phyloP scores from a whole-genome alignment of 129 eudicot species.

The Chrysanthemum seticuspe region DNA sequence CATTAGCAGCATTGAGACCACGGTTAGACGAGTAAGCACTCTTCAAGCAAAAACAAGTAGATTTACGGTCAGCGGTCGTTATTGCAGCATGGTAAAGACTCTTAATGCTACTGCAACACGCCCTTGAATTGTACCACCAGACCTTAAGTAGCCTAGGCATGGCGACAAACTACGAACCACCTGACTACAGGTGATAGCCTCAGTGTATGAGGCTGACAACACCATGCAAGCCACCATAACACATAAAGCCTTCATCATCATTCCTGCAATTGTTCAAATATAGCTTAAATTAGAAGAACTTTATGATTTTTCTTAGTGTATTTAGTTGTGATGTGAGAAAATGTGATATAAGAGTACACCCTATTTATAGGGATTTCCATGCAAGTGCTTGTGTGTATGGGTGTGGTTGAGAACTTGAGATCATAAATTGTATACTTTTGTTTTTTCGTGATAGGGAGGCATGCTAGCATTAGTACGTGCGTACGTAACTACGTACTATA shows the following conservation, averaged over 20 bases:
- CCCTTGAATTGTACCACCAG: background rate
- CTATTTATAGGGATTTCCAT: no score
- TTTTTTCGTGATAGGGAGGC: no score
- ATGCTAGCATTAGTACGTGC: no score
- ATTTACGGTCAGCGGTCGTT: slow-evolving; percentile 21
- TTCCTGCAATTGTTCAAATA: background rate
- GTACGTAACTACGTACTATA: no score
- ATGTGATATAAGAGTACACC: background rate
- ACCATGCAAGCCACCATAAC: slow-evolving; percentile 32
- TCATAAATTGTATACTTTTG: no score
- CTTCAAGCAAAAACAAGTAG: slow-evolving; percentile 44
- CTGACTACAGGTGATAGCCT: slow-evolving; percentile 34
- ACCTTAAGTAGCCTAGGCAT: slow-evolving; percentile 35
- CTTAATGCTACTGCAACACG: slow-evolving; percentile 23
- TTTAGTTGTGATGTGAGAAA: slow-evolving; percentile 8
- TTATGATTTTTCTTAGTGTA: background rate
- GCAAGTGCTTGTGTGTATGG: no score
- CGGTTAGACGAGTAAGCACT: background rate
- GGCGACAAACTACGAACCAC: slow-evolving; percentile 15
- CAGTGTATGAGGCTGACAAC: slow-evolving; percentile 22
- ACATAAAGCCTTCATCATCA: slow-evolving; percentile 20
- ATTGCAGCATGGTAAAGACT: slow-evolving; percentile 20
- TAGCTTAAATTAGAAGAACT: background rate
- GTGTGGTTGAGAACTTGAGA: no score
- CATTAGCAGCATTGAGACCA: slow-evolving; percentile 16